Evolutionary conservation across 768 basidiomycete genomes (phyloP).

Genomic region (Lactifluus piperatus): DNA sequence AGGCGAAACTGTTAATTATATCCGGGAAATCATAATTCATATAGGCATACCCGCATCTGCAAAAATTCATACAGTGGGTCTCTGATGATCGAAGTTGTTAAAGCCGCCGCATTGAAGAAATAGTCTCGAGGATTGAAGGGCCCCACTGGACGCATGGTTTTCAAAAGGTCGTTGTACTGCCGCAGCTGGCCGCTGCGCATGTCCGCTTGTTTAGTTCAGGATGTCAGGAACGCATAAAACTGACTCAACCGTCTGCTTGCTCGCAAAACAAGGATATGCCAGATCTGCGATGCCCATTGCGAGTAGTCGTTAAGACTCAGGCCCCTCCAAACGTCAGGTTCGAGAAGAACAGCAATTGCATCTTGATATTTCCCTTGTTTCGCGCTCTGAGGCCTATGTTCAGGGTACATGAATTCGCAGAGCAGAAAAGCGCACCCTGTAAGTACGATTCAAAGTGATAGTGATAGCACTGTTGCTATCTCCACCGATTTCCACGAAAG

Average conservation of each 20-base stretch:
- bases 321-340: constrained; percentile 62
- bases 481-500: constrained; percentile 50
- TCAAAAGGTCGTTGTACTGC: constrained; percentile 55
- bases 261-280: constrained; percentile 65
- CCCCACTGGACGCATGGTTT: constrained; percentile 50
- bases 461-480: constrained; percentile 55
- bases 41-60: constrained; percentile 30
- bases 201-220: constrained; percentile 2
- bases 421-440: constrained; percentile 38
- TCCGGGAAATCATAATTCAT: background rate
- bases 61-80: constrained; percentile 38
- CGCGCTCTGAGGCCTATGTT: constrained; percentile 39
- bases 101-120: constrained; percentile 34
- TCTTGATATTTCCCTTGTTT: constrained; percentile 60
- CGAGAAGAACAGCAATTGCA: constrained; percentile 52
- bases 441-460: constrained; percentile 55
- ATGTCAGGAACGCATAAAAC: background rate
- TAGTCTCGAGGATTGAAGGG: constrained; percentile 50
- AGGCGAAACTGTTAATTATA: constrained; percentile 1
- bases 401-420: background rate
- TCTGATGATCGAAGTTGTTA: constrained; percentile 31
- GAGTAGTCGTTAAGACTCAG: constrained; percentile 55
- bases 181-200: constrained; percentile 52
- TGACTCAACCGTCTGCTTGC: constrained; percentile 52
- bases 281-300: constrained; percentile 69